A percentile compares a stretch with the other conserved stretches of the same genome.
Conservation (phyloP, 1,284 basidiomycete species). For the Leucoagaricus sp. region DNA sequence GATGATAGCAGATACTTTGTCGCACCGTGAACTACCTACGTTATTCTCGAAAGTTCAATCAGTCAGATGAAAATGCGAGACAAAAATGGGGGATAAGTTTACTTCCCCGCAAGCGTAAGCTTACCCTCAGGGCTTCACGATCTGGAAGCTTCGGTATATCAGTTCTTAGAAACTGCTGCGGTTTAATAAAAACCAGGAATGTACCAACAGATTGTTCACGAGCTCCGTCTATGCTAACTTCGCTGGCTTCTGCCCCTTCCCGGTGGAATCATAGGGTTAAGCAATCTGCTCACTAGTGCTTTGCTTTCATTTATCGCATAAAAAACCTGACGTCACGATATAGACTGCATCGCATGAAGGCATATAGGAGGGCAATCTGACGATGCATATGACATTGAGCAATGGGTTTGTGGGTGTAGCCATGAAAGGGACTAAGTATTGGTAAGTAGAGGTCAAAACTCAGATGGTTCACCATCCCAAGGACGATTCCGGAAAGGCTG, state of each 20-base stretch:
- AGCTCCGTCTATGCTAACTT: background rate
- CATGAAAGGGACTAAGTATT: too few species aligned
- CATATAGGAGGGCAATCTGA: background rate
- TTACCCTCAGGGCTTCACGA: background rate
- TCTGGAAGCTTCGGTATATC: background rate
- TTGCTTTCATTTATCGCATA: background rate
- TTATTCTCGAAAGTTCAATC: slow-evolving; percentile 4
- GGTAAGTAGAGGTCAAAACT: background rate
- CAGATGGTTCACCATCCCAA: too few species aligned
- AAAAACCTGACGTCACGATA: background rate
- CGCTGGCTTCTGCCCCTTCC: background rate
- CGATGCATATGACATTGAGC: too few species aligned
- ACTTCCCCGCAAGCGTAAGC: background rate
- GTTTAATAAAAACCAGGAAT: background rate
- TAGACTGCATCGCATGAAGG: background rate
- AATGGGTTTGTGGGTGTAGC: too few species aligned
- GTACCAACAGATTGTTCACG: background rate
- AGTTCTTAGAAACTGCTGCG: slow-evolving; percentile 2
- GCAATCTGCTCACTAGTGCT: background rate
- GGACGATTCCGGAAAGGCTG: background rate
- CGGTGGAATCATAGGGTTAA: slow-evolving; percentile 2
- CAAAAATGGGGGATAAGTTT: background rate
- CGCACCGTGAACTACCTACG: too few species aligned
- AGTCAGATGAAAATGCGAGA: background rate
- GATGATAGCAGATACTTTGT: background rate